Conservation (phyloP, 257 asterid species). For the Gentiana straminea region DNA sequence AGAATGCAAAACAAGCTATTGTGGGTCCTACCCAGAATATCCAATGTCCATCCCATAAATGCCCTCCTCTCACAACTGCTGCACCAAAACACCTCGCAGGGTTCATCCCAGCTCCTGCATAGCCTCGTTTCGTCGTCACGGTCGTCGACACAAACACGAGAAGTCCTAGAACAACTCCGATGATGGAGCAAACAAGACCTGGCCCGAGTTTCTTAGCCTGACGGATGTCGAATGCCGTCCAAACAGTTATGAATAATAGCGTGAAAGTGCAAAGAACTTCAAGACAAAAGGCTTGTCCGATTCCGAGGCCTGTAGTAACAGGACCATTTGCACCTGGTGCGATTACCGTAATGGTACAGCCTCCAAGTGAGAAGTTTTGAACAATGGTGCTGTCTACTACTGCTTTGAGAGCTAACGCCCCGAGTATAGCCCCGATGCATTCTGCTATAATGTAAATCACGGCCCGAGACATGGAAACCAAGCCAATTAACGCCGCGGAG, state of each 20-base stretch:
- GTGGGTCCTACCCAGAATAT: conserved; percentile 70
- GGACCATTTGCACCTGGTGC: conserved; percentile 48
- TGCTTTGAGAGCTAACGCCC: conserved; percentile 63
- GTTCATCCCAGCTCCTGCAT: conserved; percentile 69
- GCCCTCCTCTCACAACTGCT: conserved; percentile 66
- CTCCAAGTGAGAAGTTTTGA: conserved; percentile 47
- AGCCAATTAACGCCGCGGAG: conserved; percentile 65
- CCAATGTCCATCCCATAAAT: conserved; percentile 75
- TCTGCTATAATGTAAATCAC: conserved; percentile 45
- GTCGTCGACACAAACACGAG: conserved; percentile 55
- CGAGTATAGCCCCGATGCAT: conserved; percentile 46
- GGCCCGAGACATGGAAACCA: conserved; percentile 56
- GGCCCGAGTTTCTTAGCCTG: conserved; percentile 44
- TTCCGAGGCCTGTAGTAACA: conserved; percentile 26
- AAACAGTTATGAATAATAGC: conserved; percentile 52
- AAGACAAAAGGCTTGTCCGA: conserved; percentile 55
- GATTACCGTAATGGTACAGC: conserved; percentile 48
- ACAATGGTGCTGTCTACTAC: conserved; percentile 37
- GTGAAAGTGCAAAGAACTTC: conserved; percentile 52
- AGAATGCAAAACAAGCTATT: conserved; percentile 44
- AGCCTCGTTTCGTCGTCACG: conserved; percentile 42
- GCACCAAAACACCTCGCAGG: conserved; percentile 81
- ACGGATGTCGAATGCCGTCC: conserved; percentile 76
- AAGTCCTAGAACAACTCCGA: conserved; percentile 51
- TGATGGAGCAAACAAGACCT: conserved; percentile 25